These are phyloP conservation scores for Penicillium robsamsonii DNA, from an alignment of 495 filamentous ascomycete genomes.

Conservation along the genomic window DNA sequence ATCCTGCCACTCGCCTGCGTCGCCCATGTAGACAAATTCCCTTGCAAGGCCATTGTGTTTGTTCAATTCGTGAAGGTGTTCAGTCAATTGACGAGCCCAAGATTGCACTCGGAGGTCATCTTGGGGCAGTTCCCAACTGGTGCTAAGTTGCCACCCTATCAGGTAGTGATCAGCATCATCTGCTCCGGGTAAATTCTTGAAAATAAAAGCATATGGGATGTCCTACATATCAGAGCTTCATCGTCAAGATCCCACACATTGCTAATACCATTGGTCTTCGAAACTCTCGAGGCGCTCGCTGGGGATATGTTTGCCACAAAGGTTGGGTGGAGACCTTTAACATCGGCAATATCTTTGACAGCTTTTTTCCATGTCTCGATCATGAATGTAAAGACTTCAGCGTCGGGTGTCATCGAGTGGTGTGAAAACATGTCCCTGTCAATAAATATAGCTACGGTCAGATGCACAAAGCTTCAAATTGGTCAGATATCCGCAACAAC, in stretches of 20 bases:
- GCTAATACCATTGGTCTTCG: slow-evolving; percentile 28
- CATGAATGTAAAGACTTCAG: slow-evolving; percentile 17
- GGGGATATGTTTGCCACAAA: slow-evolving; percentile 13
- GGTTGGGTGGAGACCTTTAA: too few relatives aligned
- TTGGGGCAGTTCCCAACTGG: too few relatives aligned
- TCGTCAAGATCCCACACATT: slow-evolving; percentile 39
- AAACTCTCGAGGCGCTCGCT: slow-evolving; percentile 15
- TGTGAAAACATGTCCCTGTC: slow-evolving; percentile 25
- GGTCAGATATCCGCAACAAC: background rate
- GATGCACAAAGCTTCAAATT: too few relatives aligned
- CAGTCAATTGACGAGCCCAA: too few relatives aligned
- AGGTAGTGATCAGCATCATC: too few relatives aligned
- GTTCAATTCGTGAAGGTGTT: slow-evolving; percentile 7
- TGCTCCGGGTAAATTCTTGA: too few relatives aligned
- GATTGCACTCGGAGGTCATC: too few relatives aligned
- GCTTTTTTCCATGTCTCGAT: slow-evolving; percentile 28
- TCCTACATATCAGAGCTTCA: slow-evolving; percentile 6
- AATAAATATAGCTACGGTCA: background rate
- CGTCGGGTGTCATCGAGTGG: slow-evolving; percentile 23
- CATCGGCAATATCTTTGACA: slow-evolving; percentile 17
- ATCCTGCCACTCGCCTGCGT: slow-evolving; percentile 39
- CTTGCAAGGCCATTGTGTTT: slow-evolving; percentile 16
- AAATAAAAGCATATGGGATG: too few relatives aligned
- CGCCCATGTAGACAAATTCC: slow-evolving; percentile 38
- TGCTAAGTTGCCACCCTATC: too few relatives aligned